These are phyloP conservation scores for Trichoderma arundinaceum DNA, from an alignment of 2,329 filamentous ascomycete genomes.

Conservation along the genomic window DNA sequence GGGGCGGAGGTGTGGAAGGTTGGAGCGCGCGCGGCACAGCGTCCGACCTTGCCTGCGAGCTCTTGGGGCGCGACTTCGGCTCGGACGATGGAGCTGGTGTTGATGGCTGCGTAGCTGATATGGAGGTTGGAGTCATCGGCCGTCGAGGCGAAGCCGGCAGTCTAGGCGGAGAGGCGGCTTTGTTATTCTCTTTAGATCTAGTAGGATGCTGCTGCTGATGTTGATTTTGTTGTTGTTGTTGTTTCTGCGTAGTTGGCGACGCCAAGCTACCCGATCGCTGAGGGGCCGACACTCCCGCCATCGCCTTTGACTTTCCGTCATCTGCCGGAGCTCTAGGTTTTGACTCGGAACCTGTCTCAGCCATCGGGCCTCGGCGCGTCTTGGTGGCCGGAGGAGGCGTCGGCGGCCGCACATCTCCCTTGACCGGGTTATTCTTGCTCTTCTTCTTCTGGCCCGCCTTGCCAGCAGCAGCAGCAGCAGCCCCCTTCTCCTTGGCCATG, in stretches of 20 bases:
- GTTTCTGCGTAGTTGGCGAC: constrained; percentile 12
- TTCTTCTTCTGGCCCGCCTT: neutral
- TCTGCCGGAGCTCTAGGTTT: constrained; percentile 38
- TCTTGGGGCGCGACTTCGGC: neutral
- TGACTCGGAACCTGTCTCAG: constrained; percentile 35
- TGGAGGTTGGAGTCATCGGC: constrained; percentile 20
- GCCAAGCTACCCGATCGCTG: neutral
- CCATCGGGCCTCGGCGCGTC: constrained; percentile 21
- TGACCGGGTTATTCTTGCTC: neutral
- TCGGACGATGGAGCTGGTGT: constrained; percentile 4
- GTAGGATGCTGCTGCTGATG: neutral
- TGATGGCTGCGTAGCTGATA: constrained; percentile 12
- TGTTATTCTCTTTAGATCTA: neutral
- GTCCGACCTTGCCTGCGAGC: neutral
- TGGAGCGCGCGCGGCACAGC: neutral
- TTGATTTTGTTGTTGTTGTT: neutral
- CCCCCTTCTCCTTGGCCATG: neutral
- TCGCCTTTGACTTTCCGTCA: neutral
- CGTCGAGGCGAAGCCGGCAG: constrained; percentile 2
- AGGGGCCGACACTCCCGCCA: constrained; percentile 32
- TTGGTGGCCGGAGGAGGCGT: constrained; percentile 1
- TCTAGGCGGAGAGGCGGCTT: neutral
- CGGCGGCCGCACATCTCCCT: constrained; percentile 13
- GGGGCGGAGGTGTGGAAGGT: constrained; percentile 35
- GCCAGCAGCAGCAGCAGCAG: neutral